phyloP scores from a whole-genome alignment of 352 stramenopile species.

The Pythium coloratum region DNA sequence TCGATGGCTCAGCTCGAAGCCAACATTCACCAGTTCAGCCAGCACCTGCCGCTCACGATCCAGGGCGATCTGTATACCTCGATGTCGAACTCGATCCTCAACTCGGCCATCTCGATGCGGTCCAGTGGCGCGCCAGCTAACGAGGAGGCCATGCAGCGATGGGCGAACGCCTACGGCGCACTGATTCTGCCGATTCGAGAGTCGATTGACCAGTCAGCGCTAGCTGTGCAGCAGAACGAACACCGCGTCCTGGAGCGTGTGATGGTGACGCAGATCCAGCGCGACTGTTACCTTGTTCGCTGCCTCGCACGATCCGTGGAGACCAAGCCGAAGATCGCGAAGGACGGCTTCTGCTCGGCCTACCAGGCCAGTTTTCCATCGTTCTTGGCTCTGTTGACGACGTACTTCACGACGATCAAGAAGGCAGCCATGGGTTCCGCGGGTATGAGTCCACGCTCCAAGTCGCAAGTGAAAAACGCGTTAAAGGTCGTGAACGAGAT shows the following conservation, averaged over 20 bases:
- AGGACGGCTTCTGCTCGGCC: conserved; percentile 68
- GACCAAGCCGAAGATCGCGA: conserved; percentile 74
- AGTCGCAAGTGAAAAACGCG: conserved; percentile 51
- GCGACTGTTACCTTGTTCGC: conserved; percentile 70
- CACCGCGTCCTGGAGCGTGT: conserved; percentile 60
- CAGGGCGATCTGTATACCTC: conserved; percentile 79
- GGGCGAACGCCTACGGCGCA: conserved; percentile 55
- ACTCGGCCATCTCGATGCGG: conserved; percentile 69
- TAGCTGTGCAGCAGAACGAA: conserved; percentile 72
- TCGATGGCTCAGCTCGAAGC: conserved; percentile 70
- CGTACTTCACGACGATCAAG: conserved; percentile 65
- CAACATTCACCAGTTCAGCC: conserved; percentile 74
- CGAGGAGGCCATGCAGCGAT: conserved; percentile 38
- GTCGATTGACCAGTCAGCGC: conserved; percentile 66
- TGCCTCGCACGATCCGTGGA: conserved; percentile 67
- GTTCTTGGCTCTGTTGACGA: conserved; percentile 63
- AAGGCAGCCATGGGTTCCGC: conserved; percentile 33
- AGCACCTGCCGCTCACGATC: conserved; percentile 66
- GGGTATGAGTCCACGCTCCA: conserved; percentile 27
- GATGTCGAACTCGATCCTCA: conserved; percentile 79
- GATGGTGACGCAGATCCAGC: conserved; percentile 67
- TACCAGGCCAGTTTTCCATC: conserved; percentile 61
- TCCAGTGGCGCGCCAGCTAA: conserved; percentile 25
- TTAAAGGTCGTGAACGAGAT: conserved; percentile 84
- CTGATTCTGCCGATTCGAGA: conserved; percentile 69